Conservation (phyloP, 2,329 filamentous ascomycete genomes). For the Pseudopithomyces maydicus region DNA sequence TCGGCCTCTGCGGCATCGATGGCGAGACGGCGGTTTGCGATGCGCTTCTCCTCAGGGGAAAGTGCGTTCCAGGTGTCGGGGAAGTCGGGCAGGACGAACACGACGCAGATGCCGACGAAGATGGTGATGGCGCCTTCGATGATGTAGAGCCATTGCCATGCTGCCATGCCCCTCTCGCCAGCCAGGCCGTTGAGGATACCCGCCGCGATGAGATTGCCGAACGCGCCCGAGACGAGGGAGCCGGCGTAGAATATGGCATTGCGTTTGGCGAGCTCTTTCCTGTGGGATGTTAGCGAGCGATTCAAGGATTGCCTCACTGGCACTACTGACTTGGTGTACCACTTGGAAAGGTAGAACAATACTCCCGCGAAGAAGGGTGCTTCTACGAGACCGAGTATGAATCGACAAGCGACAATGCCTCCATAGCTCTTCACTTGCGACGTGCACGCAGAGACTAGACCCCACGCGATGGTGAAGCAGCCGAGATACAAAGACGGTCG, state of each 20-base stretch:
- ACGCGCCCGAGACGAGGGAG: constrained; percentile 54
- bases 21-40: constrained; percentile 55
- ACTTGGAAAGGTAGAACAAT: constrained; percentile 39
- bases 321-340: constrained; percentile 53
- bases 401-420: constrained; percentile 21
- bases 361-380: constrained; percentile 23
- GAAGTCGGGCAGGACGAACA: constrained; percentile 46
- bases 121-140: constrained; percentile 46
- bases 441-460: constrained; percentile 49
- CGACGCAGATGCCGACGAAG: constrained; percentile 36
- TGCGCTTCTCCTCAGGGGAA: constrained; percentile 49
- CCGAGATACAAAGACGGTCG: constrained; percentile 60
- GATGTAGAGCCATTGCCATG: constrained; percentile 47
- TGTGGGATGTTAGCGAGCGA: neutral
- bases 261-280: constrained; percentile 55
- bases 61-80: constrained; percentile 47
- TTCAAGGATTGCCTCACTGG: neutral
- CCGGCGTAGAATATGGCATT: constrained; percentile 60
- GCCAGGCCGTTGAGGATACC: constrained; percentile 51
- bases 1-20: constrained; percentile 53
- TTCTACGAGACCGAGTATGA: constrained; percentile 17
- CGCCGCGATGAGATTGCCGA: constrained; percentile 60
- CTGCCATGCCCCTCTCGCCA: constrained; percentile 33
- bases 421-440: constrained; percentile 39
- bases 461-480: constrained; percentile 50